A percentile compares a stretch with the other conserved stretches of the same genome.
Conservation (phyloP, 441 rosid genomes). For the Cnidoscolus chayamansa region DNA sequence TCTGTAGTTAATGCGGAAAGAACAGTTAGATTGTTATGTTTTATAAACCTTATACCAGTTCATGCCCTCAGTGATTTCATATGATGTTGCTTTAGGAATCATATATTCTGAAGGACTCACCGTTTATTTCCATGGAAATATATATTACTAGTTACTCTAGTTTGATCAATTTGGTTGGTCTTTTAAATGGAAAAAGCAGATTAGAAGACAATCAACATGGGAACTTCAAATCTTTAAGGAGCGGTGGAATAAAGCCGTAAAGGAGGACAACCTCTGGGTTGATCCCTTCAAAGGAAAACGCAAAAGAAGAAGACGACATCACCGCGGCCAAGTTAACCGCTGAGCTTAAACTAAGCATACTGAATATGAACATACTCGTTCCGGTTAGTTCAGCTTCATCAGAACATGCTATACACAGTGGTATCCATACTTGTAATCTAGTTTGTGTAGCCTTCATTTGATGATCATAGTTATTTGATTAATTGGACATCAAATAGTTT, state of each 20-base stretch:
- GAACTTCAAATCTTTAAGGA: slow-evolving; percentile 68
- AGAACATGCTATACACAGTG: not conserved
- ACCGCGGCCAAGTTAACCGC: not conserved
- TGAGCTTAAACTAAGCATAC: slow-evolving; percentile 5
- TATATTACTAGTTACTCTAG: not conserved
- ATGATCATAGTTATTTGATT: slow-evolving; percentile 37
- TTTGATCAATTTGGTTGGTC: not conserved
- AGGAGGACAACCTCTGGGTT: slow-evolving; percentile 61
- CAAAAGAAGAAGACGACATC: slow-evolving; percentile 30
- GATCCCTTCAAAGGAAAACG: slow-evolving; percentile 50
- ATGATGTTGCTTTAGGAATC: not conserved
- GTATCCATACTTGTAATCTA: too few species aligned
- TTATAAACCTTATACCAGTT: not conserved
- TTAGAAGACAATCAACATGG: slow-evolving; percentile 81
- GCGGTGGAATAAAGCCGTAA: slow-evolving; percentile 70
- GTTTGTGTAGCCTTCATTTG: too few species aligned
- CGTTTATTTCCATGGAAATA: not conserved
- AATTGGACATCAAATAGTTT: slow-evolving; percentile 22
- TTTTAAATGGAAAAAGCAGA: slow-evolving; percentile 37
- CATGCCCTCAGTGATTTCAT: not conserved
- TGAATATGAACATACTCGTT: not conserved
- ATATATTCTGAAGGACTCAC: not conserved
- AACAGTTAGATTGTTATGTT: not conserved
- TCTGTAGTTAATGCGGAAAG: not conserved
- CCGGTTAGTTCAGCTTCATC: slow-evolving; percentile 11